Conservation (phyloP, 2,329 filamentous ascomycete species). For the Metarhizium album region DNA sequence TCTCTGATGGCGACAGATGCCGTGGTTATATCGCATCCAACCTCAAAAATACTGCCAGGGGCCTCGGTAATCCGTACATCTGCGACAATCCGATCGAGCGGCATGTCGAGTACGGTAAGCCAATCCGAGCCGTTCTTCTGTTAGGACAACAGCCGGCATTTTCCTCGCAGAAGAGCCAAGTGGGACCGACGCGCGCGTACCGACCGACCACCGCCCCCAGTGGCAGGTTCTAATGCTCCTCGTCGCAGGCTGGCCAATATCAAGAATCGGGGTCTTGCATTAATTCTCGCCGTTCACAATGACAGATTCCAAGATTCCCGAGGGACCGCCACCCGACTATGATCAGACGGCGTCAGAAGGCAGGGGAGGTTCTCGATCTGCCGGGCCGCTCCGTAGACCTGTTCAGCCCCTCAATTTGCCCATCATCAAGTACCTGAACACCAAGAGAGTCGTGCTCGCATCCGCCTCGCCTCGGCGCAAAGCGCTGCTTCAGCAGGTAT, state of each 20-base stretch:
- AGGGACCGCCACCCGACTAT: slow-evolving; percentile 38
- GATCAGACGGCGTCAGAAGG: slow-evolving; percentile 29
- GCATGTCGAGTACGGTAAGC: no score
- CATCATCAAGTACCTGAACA: slow-evolving; percentile 63
- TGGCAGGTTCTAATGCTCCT: not conserved
- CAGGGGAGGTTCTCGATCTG: slow-evolving; percentile 14
- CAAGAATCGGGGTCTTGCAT: not conserved
- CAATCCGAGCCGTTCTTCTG: no score
- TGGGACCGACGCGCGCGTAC: not conserved
- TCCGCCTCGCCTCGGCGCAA: slow-evolving; percentile 79
- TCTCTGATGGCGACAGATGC: no score
- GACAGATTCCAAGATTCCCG: slow-evolving; percentile 17
- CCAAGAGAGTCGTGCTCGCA: slow-evolving; percentile 77
- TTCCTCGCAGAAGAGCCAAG: not conserved
- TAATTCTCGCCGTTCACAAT: slow-evolving; percentile 11
- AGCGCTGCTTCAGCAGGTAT: slow-evolving; percentile 64
- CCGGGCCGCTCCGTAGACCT: slow-evolving; percentile 31
- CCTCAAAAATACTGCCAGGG: no score
- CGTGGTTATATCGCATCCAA: no score
- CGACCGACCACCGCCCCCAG: not conserved
- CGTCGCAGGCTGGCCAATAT: not conserved
- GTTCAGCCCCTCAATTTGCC: slow-evolving; percentile 68
- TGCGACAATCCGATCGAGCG: no score
- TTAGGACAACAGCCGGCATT: no score
- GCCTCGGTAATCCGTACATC: no score